Evolutionary conservation across 73 alveolate genomes (phyloP).

Genomic region (Paramecium bursaria): DNA sequence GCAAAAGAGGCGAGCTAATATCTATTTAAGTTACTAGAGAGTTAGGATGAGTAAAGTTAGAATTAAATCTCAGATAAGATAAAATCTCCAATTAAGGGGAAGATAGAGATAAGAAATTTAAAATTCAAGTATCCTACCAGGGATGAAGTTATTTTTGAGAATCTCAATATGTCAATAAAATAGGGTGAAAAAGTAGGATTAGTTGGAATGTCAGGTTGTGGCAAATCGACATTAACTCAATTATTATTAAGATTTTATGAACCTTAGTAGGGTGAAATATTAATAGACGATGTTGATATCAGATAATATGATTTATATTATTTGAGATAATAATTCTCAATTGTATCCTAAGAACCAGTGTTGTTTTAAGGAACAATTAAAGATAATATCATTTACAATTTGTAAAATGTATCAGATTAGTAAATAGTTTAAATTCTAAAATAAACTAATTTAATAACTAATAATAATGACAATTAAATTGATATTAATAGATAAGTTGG

Average conservation of each 20-base stretch:
- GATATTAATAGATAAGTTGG: conserved; percentile 75
- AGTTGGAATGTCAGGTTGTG: conserved; percentile 89
- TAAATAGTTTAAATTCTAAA: conserved; percentile 74
- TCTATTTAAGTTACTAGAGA: conserved; percentile 69
- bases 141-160: conserved; percentile 73
- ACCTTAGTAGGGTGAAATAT: conserved; percentile 76
- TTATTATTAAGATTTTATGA: conserved; percentile 84
- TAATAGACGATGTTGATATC: conserved; percentile 82
- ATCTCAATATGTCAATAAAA: conserved; percentile 74
- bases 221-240: conserved; percentile 82
- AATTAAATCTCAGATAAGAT: not conserved
- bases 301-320: conserved; percentile 80
- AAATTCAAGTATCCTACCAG: conserved; percentile 76
- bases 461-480: conserved; percentile 58
- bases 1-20: conserved; percentile 73
- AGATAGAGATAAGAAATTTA: conserved; percentile 78
- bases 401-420: conserved; percentile 61
- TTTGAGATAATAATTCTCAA: conserved; percentile 77
- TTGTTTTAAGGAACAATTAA: conserved; percentile 76
- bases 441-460: conserved; percentile 74
- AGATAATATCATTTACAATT: conserved; percentile 78
- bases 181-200: conserved; percentile 87
- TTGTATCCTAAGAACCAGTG: conserved; percentile 83
- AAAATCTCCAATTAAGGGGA: conserved; percentile 71
- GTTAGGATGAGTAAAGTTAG: conserved; percentile 62